These are phyloP conservation scores for Passiflora organensis DNA, from an alignment of 345 rosid species.

Conservation along the genomic window DNA sequence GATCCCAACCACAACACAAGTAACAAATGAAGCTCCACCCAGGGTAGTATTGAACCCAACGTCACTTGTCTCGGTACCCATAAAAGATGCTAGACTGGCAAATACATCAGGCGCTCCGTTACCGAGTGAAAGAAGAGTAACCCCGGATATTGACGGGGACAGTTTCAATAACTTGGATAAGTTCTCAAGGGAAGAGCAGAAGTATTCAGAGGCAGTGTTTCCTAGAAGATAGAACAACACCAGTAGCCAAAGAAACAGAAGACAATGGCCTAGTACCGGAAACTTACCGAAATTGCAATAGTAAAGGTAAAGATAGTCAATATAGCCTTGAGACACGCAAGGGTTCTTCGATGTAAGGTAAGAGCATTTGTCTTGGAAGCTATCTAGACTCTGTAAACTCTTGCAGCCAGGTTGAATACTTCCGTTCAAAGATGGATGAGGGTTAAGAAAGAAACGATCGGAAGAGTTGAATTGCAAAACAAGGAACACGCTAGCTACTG, in stretches of 20 bases:
- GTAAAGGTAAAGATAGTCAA: conserved; percentile 60
- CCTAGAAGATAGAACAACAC: conserved; percentile 77
- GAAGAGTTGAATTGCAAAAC: conserved; percentile 15
- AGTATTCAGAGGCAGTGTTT: conserved; percentile 86
- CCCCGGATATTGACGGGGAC: conserved; percentile 85
- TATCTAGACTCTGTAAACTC: conserved; percentile 28
- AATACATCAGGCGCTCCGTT: conserved; percentile 92
- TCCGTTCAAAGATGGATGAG: conserved; percentile 17
- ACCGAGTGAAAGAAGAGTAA: conserved; percentile 86
- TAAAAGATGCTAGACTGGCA: conserved; percentile 66
- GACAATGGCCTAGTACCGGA: conserved; percentile 45
- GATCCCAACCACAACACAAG: conserved; percentile 76
- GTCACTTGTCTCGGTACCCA: conserved; percentile 45
- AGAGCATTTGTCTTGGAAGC: conserved; percentile 37
- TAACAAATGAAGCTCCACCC: conserved; percentile 74
- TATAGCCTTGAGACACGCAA: conserved; percentile 62
- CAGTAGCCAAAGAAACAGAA: conserved; percentile 58
- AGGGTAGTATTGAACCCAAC: conserved; percentile 63
- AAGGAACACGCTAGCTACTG: conserved; percentile 32
- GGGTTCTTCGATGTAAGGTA: conserved; percentile 20
- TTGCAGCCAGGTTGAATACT: conserved; percentile 26
- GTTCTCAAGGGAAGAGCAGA: conserved; percentile 75
- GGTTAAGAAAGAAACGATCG: conserved; percentile 12
- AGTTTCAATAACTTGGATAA: conserved; percentile 57
- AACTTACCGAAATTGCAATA: conserved; percentile 58